These are phyloP conservation scores for Termitomyces sp. DNA, from an alignment of 768 basidiomycete genomes.

Conservation along the genomic window DNA sequence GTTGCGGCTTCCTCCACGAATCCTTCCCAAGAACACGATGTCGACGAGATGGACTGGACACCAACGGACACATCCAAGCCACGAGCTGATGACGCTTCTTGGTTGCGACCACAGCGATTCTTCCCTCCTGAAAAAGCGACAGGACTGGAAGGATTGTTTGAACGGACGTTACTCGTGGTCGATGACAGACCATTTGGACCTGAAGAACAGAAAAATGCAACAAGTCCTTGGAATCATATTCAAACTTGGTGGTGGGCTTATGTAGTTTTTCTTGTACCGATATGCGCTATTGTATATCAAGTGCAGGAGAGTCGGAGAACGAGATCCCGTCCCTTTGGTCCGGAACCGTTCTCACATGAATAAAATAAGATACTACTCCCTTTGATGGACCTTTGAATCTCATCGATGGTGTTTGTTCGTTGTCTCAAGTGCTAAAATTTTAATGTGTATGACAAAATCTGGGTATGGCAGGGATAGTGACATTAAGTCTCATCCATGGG, in stretches of 20 bases:
- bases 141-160: constrained; percentile 67
- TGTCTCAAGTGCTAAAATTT: background rate
- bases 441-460: background rate
- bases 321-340: background rate
- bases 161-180: constrained; percentile 45
- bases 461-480: constrained; percentile 9
- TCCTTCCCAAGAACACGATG: constrained; percentile 26
- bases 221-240: constrained; percentile 12
- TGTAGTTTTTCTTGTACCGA: constrained; percentile 22
- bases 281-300: constrained; percentile 20
- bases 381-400: background rate
- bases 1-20: constrained; percentile 18
- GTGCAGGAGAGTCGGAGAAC: constrained; percentile 14
- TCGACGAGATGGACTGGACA: constrained; percentile 56
- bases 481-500: background rate
- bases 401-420: background rate
- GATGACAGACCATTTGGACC: constrained; percentile 30
- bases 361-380: background rate
- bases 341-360: constrained; percentile 6
- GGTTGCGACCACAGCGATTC: constrained; percentile 67
- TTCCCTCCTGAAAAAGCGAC: constrained; percentile 77
- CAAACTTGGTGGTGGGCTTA: constrained; percentile 33
- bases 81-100: constrained; percentile 31
- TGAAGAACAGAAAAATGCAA: background rate
- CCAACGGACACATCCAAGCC: constrained; percentile 39